phyloP scores from a whole-genome alignment of 2,329 filamentous ascomycete species.

The Simplicillium aogashimaense region DNA sequence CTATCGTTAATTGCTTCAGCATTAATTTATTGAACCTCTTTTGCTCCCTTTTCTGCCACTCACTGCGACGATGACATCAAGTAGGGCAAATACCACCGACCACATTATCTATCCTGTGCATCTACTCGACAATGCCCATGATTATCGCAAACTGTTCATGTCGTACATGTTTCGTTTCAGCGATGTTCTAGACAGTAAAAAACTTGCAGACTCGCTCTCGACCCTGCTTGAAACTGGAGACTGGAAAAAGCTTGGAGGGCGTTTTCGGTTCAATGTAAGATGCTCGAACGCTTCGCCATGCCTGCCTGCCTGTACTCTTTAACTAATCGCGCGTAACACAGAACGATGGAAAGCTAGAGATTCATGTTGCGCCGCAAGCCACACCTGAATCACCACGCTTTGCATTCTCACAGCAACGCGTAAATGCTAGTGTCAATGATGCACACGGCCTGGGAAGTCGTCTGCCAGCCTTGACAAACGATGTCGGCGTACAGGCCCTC shows the following conservation, averaged over 20 bases:
- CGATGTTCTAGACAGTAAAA: slow-evolving; percentile 25
- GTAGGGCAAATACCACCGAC: too few relatives aligned
- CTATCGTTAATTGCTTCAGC: too few relatives aligned
- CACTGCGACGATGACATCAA: too few relatives aligned
- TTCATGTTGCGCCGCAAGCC: slow-evolving; percentile 20
- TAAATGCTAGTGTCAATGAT: slow-evolving; percentile 23
- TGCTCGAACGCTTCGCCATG: not conserved
- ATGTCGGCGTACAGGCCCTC: slow-evolving; percentile 7
- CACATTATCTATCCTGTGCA: not conserved
- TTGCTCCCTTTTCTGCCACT: too few relatives aligned
- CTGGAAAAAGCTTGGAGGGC: slow-evolving; percentile 33
- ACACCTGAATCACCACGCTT: slow-evolving; percentile 24
- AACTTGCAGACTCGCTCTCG: slow-evolving; percentile 21
- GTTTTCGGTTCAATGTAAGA: slow-evolving; percentile 26
- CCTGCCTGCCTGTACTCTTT: not conserved
- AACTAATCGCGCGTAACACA: slow-evolving; percentile 2
- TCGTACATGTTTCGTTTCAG: slow-evolving; percentile 1
- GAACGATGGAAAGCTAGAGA: slow-evolving; percentile 16
- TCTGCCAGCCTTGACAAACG: slow-evolving; percentile 20
- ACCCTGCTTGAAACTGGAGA: slow-evolving; percentile 25
- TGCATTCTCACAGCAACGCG: slow-evolving; percentile 24
- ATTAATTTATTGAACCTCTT: too few relatives aligned
- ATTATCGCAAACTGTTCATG: not conserved
- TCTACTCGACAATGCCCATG: not conserved
- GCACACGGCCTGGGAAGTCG: slow-evolving; percentile 28